Conservation (phyloP, 352 stramenopile species). For the Aphanomyces cochlioides region DNA sequence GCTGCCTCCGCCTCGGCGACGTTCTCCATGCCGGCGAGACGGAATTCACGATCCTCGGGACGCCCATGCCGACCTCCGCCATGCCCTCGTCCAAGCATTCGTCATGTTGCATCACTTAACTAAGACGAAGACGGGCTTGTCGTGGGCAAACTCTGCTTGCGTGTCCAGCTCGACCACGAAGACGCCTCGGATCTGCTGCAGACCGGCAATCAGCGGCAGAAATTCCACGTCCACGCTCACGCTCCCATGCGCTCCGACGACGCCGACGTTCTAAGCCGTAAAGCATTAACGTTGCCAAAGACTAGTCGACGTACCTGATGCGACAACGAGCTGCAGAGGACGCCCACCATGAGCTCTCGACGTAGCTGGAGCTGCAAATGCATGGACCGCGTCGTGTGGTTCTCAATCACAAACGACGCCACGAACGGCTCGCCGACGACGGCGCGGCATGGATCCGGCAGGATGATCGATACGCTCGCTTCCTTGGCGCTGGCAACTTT, state of each 20-base stretch:
- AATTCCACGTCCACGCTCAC: conserved; percentile 57
- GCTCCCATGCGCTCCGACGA: conserved; percentile 46
- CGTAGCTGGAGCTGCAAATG: conserved; percentile 77
- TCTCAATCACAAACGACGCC: conserved; percentile 49
- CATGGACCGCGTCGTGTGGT: conserved; percentile 56
- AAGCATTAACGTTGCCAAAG: not conserved
- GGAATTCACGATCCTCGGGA: conserved; percentile 68
- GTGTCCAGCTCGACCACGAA: conserved; percentile 68
- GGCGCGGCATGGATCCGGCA: conserved; percentile 41
- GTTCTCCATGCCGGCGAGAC: conserved; percentile 66
- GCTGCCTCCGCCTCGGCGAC: conserved; percentile 62
- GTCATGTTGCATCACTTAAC: conserved; percentile 22
- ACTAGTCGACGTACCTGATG: conserved; percentile 50
- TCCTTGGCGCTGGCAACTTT: conserved; percentile 39
- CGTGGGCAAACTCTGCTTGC: conserved; percentile 54
- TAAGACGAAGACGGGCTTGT: conserved; percentile 28
- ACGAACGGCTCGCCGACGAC: conserved; percentile 53
- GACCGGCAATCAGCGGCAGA: conserved; percentile 55
- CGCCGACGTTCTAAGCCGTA: conserved; percentile 51
- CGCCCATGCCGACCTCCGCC: conserved; percentile 37
- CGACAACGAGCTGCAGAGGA: conserved; percentile 67
- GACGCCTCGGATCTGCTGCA: conserved; percentile 57
- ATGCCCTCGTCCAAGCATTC: not conserved
- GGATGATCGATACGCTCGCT: conserved; percentile 12
- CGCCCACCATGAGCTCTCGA: conserved; percentile 59